Conservation (phyloP, 768 basidiomycete genomes). For the Pleurotus citrinopileatus region DNA sequence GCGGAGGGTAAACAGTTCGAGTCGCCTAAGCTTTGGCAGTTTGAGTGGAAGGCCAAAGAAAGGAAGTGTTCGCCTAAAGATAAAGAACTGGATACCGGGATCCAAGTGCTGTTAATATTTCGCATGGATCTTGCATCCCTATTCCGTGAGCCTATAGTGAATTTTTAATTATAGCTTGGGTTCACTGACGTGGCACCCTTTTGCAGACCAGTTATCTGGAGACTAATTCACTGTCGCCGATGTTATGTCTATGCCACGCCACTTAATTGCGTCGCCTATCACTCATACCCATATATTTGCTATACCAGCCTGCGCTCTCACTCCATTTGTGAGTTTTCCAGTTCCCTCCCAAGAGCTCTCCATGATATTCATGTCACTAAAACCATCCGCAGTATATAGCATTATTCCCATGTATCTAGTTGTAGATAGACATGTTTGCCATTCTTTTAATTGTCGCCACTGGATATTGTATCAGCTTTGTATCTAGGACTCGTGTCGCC, state of each 20-base stretch:
- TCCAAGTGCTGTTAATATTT: constrained; percentile 59
- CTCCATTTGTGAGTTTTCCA: constrained; percentile 21
- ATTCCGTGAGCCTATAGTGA: neutral
- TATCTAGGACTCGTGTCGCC: neutral
- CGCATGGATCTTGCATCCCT: neutral
- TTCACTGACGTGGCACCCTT: constrained; percentile 3
- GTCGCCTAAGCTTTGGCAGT: constrained; percentile 83
- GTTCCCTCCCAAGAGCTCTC: neutral
- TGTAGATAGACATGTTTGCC: constrained; percentile 4
- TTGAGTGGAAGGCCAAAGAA: constrained; percentile 57
- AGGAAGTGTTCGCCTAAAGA: constrained; percentile 57
- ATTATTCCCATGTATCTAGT: constrained; percentile 4
- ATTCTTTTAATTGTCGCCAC: neutral
- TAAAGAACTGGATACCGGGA: constrained; percentile 63
- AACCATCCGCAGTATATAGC: neutral
- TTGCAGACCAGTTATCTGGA: neutral
- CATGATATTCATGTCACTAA: constrained; percentile 8
- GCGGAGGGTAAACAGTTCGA: constrained; percentile 88
- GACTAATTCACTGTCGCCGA: neutral
- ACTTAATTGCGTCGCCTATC: constrained; percentile 13
- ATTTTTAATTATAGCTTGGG: neutral
- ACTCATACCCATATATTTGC: constrained; percentile 34
- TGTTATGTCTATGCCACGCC: constrained; percentile 2
- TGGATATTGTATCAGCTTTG: neutral
- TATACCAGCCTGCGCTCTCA: constrained; percentile 29